phyloP scores from a whole-genome alignment of 805 yeast species.

The Candida yuanshanica region DNA sequence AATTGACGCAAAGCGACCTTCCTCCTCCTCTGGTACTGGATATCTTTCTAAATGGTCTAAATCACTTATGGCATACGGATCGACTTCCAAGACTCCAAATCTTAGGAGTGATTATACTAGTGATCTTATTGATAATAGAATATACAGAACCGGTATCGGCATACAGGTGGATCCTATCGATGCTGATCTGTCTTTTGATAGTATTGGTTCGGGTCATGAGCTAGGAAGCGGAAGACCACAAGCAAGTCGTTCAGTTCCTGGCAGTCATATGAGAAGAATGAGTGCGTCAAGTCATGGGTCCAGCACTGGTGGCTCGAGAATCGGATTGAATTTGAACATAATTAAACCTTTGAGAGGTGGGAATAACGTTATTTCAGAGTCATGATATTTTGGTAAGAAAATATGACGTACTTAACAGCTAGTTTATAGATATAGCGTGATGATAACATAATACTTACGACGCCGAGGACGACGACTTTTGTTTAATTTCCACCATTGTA shows the following conservation, averaged over 20 bases:
- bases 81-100: neutral
- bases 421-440: too few relatives aligned
- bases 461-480: too few relatives aligned
- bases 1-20: neutral
- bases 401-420: too few relatives aligned
- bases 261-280: neutral
- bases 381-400: neutral
- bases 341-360: conserved; percentile 56
- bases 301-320: conserved; percentile 16
- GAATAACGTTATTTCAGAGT: conserved; percentile 2
- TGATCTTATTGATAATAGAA: neutral
- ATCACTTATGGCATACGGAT: neutral
- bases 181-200: neutral
- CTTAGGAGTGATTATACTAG: neutral
- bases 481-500: too few relatives aligned
- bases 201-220: neutral
- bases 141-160: neutral
- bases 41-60: neutral
- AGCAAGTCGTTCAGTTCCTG: neutral
- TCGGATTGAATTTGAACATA: conserved; percentile 52
- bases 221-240: neutral
- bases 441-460: too few relatives aligned
- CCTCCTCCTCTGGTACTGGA: neutral
- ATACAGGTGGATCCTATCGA: neutral
- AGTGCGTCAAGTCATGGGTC: neutral